Evolutionary conservation across 371 early-diverging fungal species (phyloP).

Genomic region (Sporodiniella umbellata): DNA sequence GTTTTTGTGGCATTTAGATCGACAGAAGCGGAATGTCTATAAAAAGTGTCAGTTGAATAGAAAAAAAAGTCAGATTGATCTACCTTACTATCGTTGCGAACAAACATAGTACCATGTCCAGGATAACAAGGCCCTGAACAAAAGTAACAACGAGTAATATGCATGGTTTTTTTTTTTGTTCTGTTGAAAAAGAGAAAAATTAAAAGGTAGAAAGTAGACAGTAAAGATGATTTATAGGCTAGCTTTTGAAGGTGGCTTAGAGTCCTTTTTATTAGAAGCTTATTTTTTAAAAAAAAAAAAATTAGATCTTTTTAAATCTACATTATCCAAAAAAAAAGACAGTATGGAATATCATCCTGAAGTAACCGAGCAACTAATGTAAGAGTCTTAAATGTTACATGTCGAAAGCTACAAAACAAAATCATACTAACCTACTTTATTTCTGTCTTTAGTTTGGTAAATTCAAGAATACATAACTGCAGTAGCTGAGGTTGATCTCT

Average conservation of each 20-base stretch:
- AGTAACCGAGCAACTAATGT: conserved; percentile 50
- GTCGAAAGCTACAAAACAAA: no score
- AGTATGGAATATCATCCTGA: conserved; percentile 51
- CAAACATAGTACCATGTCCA: conserved; percentile 99
- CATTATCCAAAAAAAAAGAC: not conserved
- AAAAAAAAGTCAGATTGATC: not conserved
- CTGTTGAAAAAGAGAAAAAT: conserved; percentile 9
- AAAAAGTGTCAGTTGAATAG: conserved; percentile 2
- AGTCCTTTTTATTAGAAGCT: not conserved
- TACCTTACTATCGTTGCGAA: conserved; percentile 96
- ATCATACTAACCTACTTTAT: not conserved
- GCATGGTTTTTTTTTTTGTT: conserved; percentile 58
- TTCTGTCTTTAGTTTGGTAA: conserved; percentile 18
- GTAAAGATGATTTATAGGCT: not conserved
- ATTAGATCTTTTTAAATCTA: not conserved
- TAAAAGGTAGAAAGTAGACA: conserved; percentile 1
- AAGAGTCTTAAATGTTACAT: conserved; percentile 8
- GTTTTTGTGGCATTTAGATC: conserved; percentile 99
- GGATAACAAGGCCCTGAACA: conserved; percentile 98
- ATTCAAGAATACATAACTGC: not conserved
- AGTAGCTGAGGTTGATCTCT: no score
- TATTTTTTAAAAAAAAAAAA: not conserved
- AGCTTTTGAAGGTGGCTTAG: not conserved
- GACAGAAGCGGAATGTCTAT: conserved; percentile 94
- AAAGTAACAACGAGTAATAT: conserved; percentile 99